Base-by-base conservation (phyloP, 148 eudicot genomes). In the Pharnaceum exiguum region DNA sequence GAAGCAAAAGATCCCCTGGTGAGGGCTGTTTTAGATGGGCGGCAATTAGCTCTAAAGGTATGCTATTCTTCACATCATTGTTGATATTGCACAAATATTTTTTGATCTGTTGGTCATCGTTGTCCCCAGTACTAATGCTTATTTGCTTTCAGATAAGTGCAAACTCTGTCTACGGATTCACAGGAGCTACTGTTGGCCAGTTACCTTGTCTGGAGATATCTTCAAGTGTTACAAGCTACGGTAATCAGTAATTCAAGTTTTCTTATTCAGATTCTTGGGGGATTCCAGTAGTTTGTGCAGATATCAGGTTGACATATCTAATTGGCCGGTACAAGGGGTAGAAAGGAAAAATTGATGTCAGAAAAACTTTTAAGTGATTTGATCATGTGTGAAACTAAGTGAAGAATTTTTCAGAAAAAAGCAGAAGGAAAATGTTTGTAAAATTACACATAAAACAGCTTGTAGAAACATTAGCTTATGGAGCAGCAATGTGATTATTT, bases 141-240 rank as follows among this genome's bases (percentile, higher is more conserved):
- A 13, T 42, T 26, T 58, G 38, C 27, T 77, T 68, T 68, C 96
- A 93, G 99, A 84, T 93, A 58, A 93, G 99, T 75, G 99, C 99
- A 38, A 93, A 93, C 77, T 93, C 99, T 67, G 96, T 93, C n/a
- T 93, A 93, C 72, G 99, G 99, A 66, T 93, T 93, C 73, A 93
- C 96, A 46, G 99, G 99, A 75, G 99, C 99, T 66, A 82, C 96
- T 11, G 68, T 93, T 59, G 99, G 95, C 54, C 96, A 88, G 67
- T 63, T 93, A 56, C 99, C 99, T 35, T 93, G 99, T 75, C 61
- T 93, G 45, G 99, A 88, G 75, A 93, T 93, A 71, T 93, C 99
- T 61, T 93, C 99, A 35, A 93, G 99, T 71, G 99, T 93, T 52
- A 89, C 99, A 50, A 93, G 99, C 87, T 93, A 93, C 68, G 96